Evolutionary conservation across 345 rosid genomes (phyloP).

Genomic region (Cardiospermum halicacabum): DNA sequence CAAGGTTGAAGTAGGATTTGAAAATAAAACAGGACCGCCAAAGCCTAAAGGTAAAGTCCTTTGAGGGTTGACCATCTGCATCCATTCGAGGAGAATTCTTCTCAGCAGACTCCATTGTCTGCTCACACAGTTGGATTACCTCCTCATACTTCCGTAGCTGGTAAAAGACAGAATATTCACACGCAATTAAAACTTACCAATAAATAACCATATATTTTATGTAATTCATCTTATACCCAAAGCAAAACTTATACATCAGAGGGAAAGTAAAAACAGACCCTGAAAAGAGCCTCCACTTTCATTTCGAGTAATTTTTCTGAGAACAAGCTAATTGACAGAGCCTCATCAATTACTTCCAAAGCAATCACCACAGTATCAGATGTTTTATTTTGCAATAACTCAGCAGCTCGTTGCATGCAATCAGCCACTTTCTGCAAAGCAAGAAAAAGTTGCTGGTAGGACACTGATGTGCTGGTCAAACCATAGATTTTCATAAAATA

Average conservation of each 20-base stretch:
- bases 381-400: constrained; percentile 46
- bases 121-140: constrained; percentile 75
- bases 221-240: not conserved
- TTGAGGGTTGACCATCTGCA: constrained; percentile 24
- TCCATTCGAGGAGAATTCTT: constrained; percentile 42
- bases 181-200: constrained; percentile 4
- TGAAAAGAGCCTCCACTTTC: constrained; percentile 77
- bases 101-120: constrained; percentile 67
- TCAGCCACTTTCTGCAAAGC: constrained; percentile 72
- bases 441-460: constrained; percentile 22
- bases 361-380: constrained; percentile 49
- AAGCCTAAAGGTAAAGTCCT: constrained; percentile 41
- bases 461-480: constrained; percentile 5
- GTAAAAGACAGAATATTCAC: constrained; percentile 24
- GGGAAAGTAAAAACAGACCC: constrained; percentile 42
- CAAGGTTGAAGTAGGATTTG: constrained; percentile 74
- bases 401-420: constrained; percentile 47
- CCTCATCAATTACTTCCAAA: constrained; percentile 63
- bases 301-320: constrained; percentile 77
- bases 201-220: not conserved
- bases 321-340: constrained; percentile 51
- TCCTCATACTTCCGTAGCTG: constrained; percentile 89
- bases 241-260: not conserved
- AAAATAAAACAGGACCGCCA: constrained; percentile 67
- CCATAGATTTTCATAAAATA: not conserved